Percentiles rank a stretch among this genome's conserved stretches.
Evolutionary conservation across 2,329 filamentous ascomycete genomes (phyloP).

Genomic region (Xylaria digitata): DNA sequence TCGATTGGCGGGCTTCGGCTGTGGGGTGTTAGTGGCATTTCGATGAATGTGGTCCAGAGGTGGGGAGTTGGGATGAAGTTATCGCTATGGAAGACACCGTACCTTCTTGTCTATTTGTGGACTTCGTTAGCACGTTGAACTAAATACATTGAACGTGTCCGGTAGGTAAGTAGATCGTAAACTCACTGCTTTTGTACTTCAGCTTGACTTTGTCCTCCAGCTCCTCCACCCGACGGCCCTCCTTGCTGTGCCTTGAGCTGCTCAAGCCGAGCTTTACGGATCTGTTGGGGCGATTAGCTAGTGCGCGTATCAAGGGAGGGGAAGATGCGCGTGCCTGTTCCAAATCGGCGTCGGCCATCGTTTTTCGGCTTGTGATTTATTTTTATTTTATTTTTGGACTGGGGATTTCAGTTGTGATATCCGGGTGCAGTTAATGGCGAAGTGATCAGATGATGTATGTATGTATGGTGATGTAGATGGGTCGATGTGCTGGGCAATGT

Average conservation of each 20-base stretch:
- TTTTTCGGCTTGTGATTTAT: slow-evolving; percentile 2
- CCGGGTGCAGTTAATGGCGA: background rate
- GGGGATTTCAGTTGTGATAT: too few species aligned
- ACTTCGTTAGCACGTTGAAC: slow-evolving; percentile 28
- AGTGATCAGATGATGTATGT: background rate
- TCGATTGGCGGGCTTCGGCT: slow-evolving; percentile 77
- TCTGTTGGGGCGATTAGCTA: slow-evolving; percentile 61
- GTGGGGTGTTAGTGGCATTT: background rate
- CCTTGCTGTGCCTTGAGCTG: slow-evolving; percentile 84
- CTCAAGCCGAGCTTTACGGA: slow-evolving; percentile 89
- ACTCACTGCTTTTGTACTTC: slow-evolving; percentile 72
- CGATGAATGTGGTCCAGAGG: background rate
- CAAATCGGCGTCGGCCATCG: slow-evolving; percentile 56
- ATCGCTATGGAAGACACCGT: background rate
- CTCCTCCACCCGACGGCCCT: slow-evolving; percentile 57
- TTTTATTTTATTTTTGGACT: background rate
- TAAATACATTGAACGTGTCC: too few species aligned
- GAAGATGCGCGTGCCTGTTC: slow-evolving; percentile 48
- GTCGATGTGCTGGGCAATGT: background rate
- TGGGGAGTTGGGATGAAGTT: background rate
- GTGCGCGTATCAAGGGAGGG: background rate
- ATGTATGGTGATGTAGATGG: background rate
- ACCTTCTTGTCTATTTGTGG: slow-evolving; percentile 55
- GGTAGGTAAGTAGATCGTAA: background rate
- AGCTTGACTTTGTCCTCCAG: slow-evolving; percentile 63